Evolutionary conservation across 331 rosid genomes (phyloP).

Genomic region (Spiraea crenata): DNA sequence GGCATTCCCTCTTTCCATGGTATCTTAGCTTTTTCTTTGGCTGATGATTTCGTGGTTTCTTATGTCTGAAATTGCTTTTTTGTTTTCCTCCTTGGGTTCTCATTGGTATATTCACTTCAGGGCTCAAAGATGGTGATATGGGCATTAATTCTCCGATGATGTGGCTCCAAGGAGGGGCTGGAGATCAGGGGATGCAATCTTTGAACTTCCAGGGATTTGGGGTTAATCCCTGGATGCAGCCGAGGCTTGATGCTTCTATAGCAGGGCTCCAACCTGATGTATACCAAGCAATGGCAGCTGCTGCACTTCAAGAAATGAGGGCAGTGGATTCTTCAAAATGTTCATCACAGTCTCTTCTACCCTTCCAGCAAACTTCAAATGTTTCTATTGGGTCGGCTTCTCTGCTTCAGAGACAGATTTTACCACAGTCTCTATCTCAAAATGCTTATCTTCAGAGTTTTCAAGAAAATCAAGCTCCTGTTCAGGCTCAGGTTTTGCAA

Average conservation of each 20-base stretch:
- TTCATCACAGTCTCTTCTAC: constrained; percentile 31
- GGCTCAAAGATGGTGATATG: constrained; percentile 41
- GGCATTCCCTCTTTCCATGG: constrained; percentile 38
- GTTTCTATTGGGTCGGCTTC: constrained; percentile 28
- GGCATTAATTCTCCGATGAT: constrained; percentile 34
- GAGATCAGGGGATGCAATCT: constrained; percentile 37
- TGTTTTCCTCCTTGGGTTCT: background rate
- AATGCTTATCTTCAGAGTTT: constrained; percentile 35
- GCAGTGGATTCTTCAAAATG: constrained; percentile 34
- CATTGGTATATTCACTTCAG: constrained; percentile 20
- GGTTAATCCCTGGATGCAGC: constrained; percentile 39
- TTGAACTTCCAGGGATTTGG: constrained; percentile 43
- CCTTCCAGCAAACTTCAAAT: constrained; percentile 35
- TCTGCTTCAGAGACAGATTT: constrained; percentile 33
- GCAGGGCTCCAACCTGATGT: constrained; percentile 38
- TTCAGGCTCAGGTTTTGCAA: constrained; percentile 33
- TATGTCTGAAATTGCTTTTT: background rate
- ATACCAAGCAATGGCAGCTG: constrained; percentile 50
- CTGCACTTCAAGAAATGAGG: constrained; percentile 44
- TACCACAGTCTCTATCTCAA: constrained; percentile 33
- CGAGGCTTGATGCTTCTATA: constrained; percentile 38
- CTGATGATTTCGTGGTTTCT: background rate
- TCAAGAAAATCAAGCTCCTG: constrained; percentile 38
- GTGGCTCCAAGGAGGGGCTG: constrained; percentile 46
- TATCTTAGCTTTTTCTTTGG: constrained; percentile 13